Conservation (phyloP, 306 rosid genomes). For the Coriaria nepalensis region DNA sequence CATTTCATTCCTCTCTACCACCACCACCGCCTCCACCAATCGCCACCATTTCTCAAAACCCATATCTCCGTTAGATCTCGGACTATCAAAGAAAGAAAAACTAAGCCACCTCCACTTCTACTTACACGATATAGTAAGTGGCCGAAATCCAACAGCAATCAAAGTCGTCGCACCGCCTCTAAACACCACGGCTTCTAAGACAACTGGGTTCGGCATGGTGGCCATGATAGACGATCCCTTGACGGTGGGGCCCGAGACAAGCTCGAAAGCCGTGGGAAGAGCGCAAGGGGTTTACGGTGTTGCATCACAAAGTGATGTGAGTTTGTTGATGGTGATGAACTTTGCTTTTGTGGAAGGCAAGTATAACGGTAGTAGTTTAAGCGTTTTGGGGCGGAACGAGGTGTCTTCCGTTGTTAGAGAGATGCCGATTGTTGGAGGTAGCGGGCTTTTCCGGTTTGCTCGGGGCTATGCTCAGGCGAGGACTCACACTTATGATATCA, state of each 20-base stretch:
- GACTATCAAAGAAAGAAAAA: slow-evolving; percentile 21
- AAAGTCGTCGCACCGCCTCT: slow-evolving; percentile 24
- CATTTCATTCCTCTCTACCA: slow-evolving; percentile 2
- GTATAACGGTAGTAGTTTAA: slow-evolving; percentile 42
- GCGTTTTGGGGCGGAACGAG: slow-evolving; percentile 48
- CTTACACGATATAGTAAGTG: slow-evolving; percentile 38
- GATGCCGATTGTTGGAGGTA: slow-evolving; percentile 66
- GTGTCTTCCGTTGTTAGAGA: slow-evolving; percentile 30
- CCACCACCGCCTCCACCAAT: neutral
- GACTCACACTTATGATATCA: slow-evolving; percentile 7
- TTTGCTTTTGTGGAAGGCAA: slow-evolving; percentile 45
- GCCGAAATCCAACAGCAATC: slow-evolving; percentile 32
- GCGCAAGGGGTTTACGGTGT: slow-evolving; percentile 55
- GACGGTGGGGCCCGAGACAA: slow-evolving; percentile 25
- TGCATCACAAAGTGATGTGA: slow-evolving; percentile 36
- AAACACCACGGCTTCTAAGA: slow-evolving; percentile 15
- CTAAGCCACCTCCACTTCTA: slow-evolving; percentile 42
- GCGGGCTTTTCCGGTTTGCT: slow-evolving; percentile 55
- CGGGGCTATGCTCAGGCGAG: slow-evolving; percentile 49
- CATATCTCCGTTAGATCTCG: slow-evolving; percentile 10
- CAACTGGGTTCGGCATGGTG: slow-evolving; percentile 32
- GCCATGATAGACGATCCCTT: slow-evolving; percentile 46
- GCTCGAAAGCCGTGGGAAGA: slow-evolving; percentile 34
- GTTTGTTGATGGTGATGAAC: slow-evolving; percentile 38
- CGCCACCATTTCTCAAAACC: slow-evolving; percentile 7